Conservation (phyloP, 192 early-diverging fungal genomes). For the Umbelopsis isabellina region DNA sequence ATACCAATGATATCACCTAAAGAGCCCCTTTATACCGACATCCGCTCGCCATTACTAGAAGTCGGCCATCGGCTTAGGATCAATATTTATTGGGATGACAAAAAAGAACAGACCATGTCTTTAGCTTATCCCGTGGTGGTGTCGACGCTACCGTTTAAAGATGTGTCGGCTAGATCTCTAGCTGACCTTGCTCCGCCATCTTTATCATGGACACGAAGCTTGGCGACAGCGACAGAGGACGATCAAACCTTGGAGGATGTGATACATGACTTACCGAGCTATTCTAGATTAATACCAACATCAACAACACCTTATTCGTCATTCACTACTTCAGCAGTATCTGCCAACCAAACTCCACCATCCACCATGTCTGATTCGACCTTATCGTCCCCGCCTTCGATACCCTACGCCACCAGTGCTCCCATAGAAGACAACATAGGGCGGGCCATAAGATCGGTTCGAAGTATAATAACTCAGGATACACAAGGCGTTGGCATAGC, state of each 20-base stretch:
- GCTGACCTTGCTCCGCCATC: slow-evolving; percentile 10
- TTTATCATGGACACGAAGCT: background rate
- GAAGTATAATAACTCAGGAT: slow-evolving; percentile 6
- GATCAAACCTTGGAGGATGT: background rate
- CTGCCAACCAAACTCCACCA: background rate
- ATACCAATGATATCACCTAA: slow-evolving; percentile 8
- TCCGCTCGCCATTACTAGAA: slow-evolving; percentile 7
- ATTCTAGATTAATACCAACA: background rate
- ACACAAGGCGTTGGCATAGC: background rate
- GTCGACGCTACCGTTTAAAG: slow-evolving; percentile 6
- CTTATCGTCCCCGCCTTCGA: background rate
- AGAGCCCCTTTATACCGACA: slow-evolving; percentile 2
- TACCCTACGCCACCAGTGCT: background rate
- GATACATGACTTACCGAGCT: background rate
- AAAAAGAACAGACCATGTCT: slow-evolving; percentile 12
- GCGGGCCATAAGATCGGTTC: background rate
- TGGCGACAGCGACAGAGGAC: background rate
- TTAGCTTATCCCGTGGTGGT: background rate
- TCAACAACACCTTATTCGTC: background rate
- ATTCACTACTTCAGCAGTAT: background rate
- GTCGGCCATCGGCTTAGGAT: slow-evolving; percentile 6
- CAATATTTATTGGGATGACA: slow-evolving; percentile 10
- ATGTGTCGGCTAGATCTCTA: slow-evolving; percentile 1
- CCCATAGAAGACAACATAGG: background rate
- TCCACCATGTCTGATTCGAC: background rate